Evolutionary conservation across 371 early-diverging fungal species (phyloP).

Genomic region (Mucor lusitanicus): DNA sequence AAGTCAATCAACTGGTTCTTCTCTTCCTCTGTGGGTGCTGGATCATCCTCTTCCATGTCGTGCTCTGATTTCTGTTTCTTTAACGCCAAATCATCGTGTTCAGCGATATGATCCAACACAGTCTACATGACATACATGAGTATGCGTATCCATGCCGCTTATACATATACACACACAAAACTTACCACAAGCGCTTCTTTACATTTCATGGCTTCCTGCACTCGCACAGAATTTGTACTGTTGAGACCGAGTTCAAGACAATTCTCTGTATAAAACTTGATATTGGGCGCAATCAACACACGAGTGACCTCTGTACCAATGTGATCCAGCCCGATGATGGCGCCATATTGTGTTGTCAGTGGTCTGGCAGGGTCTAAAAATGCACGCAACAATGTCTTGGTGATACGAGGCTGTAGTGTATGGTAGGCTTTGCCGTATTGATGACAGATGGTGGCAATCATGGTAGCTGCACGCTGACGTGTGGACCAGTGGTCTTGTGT

Average conservation of each 20-base stretch:
- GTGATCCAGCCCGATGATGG: constrained; percentile 76
- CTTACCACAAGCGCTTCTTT: constrained; percentile 43
- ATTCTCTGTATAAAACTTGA: constrained; percentile 60
- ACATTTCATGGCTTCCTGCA: constrained; percentile 42
- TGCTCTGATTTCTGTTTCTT: background rate
- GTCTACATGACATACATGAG: background rate
- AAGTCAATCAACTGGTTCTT: constrained; percentile 15
- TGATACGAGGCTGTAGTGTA: constrained; percentile 85
- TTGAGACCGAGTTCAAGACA: constrained; percentile 28
- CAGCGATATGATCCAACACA: constrained; percentile 22
- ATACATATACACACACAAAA: background rate
- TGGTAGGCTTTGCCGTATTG: constrained; percentile 81
- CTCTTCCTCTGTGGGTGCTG: constrained; percentile 12
- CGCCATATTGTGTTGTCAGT: constrained; percentile 86
- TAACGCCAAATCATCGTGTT: constrained; percentile 4
- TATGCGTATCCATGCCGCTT: background rate
- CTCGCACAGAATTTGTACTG: constrained; percentile 23
- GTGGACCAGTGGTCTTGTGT: constrained; percentile 83
- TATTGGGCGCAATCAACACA: constrained; percentile 77
- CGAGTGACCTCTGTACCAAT: constrained; percentile 82
- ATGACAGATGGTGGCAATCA: constrained; percentile 73
- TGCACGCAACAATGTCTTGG: constrained; percentile 85
- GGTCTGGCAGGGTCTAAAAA: constrained; percentile 87
- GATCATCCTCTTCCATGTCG: constrained; percentile 24
- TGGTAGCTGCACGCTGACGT: constrained; percentile 74